Conservation (phyloP, 179 eudicot species). For the Beta lomatogona region DNA sequence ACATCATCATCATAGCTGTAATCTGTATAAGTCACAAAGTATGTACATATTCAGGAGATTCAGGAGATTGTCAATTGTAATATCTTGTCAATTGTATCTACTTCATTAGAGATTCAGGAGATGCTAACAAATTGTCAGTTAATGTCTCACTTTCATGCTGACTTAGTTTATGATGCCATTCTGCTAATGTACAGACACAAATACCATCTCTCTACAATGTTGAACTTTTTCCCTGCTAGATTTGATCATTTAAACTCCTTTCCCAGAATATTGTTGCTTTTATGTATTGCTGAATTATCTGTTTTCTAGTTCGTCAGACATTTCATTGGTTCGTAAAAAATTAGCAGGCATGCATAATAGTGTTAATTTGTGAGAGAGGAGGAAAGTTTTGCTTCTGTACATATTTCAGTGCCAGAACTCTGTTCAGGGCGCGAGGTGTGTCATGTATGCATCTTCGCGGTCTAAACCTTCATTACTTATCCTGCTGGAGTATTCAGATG, state of each 20-base stretch:
- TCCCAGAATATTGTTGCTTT: not conserved
- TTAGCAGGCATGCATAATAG: not conserved
- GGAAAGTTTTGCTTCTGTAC: not conserved
- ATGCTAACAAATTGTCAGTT: not conserved
- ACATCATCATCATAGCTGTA: conserved; percentile 1
- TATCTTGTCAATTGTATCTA: not conserved
- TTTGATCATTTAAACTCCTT: no score
- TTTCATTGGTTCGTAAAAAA: not conserved
- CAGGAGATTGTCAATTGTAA: not conserved
- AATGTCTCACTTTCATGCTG: not conserved
- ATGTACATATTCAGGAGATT: not conserved
- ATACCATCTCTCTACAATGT: not conserved
- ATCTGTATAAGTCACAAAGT: not conserved
- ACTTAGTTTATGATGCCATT: not conserved
- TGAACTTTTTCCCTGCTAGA: no score
- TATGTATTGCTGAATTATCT: not conserved
- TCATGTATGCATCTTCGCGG: not conserved
- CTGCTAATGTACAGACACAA: not conserved
- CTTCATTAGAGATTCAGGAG: not conserved
- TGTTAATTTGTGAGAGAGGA: not conserved
- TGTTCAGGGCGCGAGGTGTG: not conserved
- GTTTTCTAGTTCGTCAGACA: not conserved
- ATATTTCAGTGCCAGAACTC: not conserved
- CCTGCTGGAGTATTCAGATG: not conserved
- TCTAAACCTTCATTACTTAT: not conserved